Evolutionary conservation across 2,329 filamentous ascomycete genomes (phyloP), one percentile per base, ranked within the genome.

Genomic region (Penicillium sp.): DNA sequence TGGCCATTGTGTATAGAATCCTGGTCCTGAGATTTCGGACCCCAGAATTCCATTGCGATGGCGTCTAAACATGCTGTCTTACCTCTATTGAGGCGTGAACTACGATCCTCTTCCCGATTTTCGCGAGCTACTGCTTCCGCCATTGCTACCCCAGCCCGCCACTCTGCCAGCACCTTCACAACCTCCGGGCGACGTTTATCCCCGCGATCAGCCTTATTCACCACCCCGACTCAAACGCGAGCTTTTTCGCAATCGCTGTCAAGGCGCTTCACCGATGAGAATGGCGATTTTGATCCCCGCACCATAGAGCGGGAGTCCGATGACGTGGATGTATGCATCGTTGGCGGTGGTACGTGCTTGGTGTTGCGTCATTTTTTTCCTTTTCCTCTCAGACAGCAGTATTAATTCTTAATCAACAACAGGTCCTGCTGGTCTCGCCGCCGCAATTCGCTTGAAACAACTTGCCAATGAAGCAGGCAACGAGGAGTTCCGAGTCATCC

Each of bases 391-490:
- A 22, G 5, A 22, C 3, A 22, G 19, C 29, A 49, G 40, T 49
- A 56, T 29, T 41, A 47, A 49, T 12, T 7, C 28, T 31, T 45
- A 11, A 19, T 41, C 42, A 29, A 48, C 28, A 16, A 22, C 62
- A 81, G 81, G 93, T n/a, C 93, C 93, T 45, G 89, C 93, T 44
- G 93, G 93, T 52, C 80, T 99, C 58, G 87, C 88, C 60, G 91
- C 93, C 39, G 93, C 92, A 42, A 99, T 99, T 66, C 86, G 88
- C 58, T 76, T 99, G 47, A 97, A 97, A 78, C 92, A 99, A 72
- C 79, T 96, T 42, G 93, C 93, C 60, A 96, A 91, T 65, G 89
- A 91, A 66, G 89, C 88, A 29, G 92, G 93, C 55, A 95, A 97
- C 70, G 90, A 97, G 55, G 91, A 96, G 55, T 97, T 99, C 68